Base-by-base conservation (phyloP, 768 basidiomycete species). In the Trametes meyenii region DNA sequence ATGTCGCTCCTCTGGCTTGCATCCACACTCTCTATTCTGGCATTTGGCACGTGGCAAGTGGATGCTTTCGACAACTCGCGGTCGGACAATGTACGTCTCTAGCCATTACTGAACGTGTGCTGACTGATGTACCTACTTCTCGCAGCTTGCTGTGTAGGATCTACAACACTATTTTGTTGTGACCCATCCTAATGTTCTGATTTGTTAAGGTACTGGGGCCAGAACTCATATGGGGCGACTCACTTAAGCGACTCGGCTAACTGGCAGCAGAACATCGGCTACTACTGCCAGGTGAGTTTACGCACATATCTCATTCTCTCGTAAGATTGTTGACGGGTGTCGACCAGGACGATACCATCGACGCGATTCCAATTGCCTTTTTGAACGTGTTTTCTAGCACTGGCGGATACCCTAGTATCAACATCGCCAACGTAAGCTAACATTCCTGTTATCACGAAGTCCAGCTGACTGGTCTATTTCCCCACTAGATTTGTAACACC, bases 321-420 rank as follows among this genome's bases (percentile, higher is more conserved):
- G 16, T 35, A 23, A 44, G 17, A 7, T 2, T 12, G 12, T 44
- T 10, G 8, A 39, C 23, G 14, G 13, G 0, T 14, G 5, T 36
- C 29, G 1, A 6, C 5, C 11, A 85, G 81, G 87, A 88, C 66
- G 70, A 79, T 67, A 71, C 78, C 2, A 82, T 88, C 52, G 77
- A 88, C 64, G 81, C 75, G 43, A 75, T 88, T 45, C 87, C 86
- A 0, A 61, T 89, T 48, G 85, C 85, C 0, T 89, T 88, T 70
- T 60, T 89, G 39, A 73, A 81, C 63, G 77, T 81, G 45, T 87
- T 85, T 74, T 86, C 82, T 71, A 80, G 80, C 19, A 76, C 78
- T 12, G 87, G 83, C 13, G 83, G 81, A 56, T 68, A 81, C 11
- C 88, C 87, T 1, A 78, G 81, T 13, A 77, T 89, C 62, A 76